phyloP scores from a whole-genome alignment of 73 alveolate species.

The Uronychia setigera region DNA sequence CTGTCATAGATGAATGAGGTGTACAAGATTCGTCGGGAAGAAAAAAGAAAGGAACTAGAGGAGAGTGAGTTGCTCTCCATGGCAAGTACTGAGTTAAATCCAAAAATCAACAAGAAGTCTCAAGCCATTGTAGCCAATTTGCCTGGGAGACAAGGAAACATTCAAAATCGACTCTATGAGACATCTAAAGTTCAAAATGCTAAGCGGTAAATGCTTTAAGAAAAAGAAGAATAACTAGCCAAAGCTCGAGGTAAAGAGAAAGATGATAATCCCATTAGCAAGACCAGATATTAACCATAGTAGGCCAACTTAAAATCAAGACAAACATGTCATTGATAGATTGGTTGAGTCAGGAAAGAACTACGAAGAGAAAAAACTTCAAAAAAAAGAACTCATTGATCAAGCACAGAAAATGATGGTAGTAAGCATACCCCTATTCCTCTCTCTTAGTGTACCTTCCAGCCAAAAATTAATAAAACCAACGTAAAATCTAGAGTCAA shows the following conservation, averaged over 20 bases:
- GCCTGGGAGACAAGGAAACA: conserved; percentile 2
- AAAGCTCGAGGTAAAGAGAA: neutral
- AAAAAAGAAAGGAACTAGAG: neutral
- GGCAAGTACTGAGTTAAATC: neutral
- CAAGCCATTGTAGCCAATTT: neutral
- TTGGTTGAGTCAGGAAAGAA: neutral
- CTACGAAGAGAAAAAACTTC: neutral
- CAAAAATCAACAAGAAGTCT: neutral
- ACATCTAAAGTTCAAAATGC: neutral
- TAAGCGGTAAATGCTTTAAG: neutral
- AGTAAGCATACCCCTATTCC: neutral
- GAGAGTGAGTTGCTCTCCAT: neutral
- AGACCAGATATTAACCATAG: neutral
- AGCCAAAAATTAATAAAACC: neutral
- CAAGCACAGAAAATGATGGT: neutral
- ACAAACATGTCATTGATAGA: neutral
- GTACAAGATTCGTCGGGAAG: neutral
- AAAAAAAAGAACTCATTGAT: neutral
- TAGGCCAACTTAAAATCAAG: neutral
- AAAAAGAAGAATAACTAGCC: neutral
- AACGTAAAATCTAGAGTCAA: neutral
- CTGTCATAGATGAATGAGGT: neutral
- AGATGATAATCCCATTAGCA: neutral
- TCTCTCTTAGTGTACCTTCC: neutral
- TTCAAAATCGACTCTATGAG: neutral